phyloP scores from a whole-genome alignment of 495 filamentous ascomycete species.

The Aspergillus baeticus region DNA sequence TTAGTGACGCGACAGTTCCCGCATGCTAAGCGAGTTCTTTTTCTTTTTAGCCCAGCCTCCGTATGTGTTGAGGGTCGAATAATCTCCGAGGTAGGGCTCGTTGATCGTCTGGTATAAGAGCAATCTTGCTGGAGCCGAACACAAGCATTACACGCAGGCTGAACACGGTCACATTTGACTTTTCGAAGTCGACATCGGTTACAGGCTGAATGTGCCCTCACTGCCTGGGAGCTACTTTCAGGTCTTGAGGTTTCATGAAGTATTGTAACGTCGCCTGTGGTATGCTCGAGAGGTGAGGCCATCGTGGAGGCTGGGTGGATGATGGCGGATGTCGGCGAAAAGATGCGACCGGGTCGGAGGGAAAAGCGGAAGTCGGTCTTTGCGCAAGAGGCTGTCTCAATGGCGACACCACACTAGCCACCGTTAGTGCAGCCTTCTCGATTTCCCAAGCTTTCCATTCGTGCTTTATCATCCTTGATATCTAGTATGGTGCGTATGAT shows the following conservation, averaged over 20 bases:
- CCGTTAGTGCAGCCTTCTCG: no score
- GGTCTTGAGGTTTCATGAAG: background rate
- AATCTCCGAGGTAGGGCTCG: background rate
- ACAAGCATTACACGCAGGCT: background rate
- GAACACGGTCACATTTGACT: conserved; percentile 1
- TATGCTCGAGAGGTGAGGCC: background rate
- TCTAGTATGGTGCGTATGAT: no score
- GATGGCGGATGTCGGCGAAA: background rate
- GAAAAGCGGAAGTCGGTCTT: background rate
- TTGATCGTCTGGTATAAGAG: background rate
- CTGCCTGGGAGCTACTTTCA: background rate
- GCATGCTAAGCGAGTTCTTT: background rate
- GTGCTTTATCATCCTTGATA: no score
- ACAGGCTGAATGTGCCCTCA: background rate
- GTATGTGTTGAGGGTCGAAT: background rate
- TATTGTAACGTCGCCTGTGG: background rate
- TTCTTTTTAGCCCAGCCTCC: background rate
- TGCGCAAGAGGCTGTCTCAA: no score
- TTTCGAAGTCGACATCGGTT: background rate
- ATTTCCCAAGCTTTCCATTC: no score
- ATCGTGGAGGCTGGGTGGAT: background rate
- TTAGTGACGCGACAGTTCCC: background rate
- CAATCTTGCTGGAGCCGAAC: background rate
- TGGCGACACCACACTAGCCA: no score
- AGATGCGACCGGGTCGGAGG: background rate